These are phyloP conservation scores for Limnanthes douglasii DNA, from an alignment of 345 rosid genomes.

Conservation along the genomic window DNA sequence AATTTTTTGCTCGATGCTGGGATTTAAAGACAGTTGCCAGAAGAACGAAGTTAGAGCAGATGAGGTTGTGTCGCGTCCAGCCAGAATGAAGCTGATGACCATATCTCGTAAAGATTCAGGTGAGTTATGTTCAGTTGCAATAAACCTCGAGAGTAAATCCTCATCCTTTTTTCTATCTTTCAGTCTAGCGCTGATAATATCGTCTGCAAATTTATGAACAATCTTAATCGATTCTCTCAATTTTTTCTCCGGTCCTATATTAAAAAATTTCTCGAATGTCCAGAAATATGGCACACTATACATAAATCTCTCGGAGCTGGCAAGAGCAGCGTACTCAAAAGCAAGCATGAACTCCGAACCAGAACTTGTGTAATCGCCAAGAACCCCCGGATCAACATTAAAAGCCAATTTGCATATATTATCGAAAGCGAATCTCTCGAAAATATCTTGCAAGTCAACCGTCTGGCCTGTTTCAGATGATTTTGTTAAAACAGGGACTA, in stretches of 20 bases:
- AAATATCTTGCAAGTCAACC: conserved; percentile 55
- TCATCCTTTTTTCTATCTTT: conserved; percentile 17
- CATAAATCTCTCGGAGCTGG: conserved; percentile 35
- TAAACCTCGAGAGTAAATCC: conserved; percentile 50
- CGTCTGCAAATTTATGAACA: conserved; percentile 30
- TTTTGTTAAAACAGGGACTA: conserved; percentile 23
- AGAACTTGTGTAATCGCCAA: conserved; percentile 25
- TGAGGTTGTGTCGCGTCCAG: conserved; percentile 48
- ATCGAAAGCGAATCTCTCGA: conserved; percentile 47
- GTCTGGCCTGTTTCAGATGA: not conserved
- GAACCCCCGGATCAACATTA: conserved; percentile 49
- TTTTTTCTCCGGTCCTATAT: conserved; percentile 35
- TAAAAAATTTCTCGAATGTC: conserved; percentile 31
- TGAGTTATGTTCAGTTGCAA: conserved; percentile 18
- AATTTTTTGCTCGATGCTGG: conserved; percentile 20
- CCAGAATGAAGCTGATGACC: conserved; percentile 37
- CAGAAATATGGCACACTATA: conserved; percentile 30
- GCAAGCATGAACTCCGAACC: conserved; percentile 24
- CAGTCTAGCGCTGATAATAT: conserved; percentile 26
- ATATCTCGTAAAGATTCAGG: conserved; percentile 33
- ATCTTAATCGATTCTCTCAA: conserved; percentile 29
- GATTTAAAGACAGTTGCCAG: conserved; percentile 28
- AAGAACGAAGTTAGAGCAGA: conserved; percentile 37
- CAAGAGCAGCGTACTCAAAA: conserved; percentile 39
- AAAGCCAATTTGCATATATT: conserved; percentile 51